Evolutionary conservation across 1,139 yeast genomes (phyloP), one percentile per base, ranked within the genome.

Genomic region (Pichia sp.): DNA sequence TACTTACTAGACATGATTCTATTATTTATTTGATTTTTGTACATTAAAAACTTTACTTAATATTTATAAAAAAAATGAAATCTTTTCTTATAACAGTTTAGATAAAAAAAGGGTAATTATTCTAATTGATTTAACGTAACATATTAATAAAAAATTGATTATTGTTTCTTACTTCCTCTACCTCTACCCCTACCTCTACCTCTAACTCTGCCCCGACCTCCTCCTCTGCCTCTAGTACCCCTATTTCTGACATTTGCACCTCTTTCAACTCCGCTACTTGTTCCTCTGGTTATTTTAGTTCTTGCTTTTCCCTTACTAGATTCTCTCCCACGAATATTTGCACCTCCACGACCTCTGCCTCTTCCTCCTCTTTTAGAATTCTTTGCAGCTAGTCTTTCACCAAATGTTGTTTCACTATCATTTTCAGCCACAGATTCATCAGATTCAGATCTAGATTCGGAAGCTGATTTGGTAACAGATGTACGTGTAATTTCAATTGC

Each of bases 311-410:
- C 27, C 16, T 16, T 16, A 16, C 16, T 16, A 16, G 16, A 16
- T 16, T 16, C 16, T 16, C 16, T 16, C 16, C 16, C 16, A 16
- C 16, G 16, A 16, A 16, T 16, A 16, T 16, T 16, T 16, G 16
- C 16, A 16, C 16, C 16, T 16, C 31, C 40, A 30, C 44, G 33
- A 46, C 52, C 25, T 45, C 56, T n/a, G 45, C 56, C 27, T 47
- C 50, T 30, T 41, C 51, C 35, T 47, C 53, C 20, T 33, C 48
- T 5, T 41, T 39, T 35, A 11, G 31, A 20, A 29, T 24, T 24
- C 16, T 28, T 24, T 38, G 27, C 37, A 11, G 35, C 20, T 33
- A 36, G 8, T 37, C 36, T 31, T 33, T 37, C 44, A 26, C 38
- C 43, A 38, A 40, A 32, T 29, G 38, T 33, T 22, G 39, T 33